Percentiles rank a stretch among this genome's conserved stretches.
Conservation (phyloP, 495 filamentous ascomycete species). For the Aspergillus haitiensis region DNA sequence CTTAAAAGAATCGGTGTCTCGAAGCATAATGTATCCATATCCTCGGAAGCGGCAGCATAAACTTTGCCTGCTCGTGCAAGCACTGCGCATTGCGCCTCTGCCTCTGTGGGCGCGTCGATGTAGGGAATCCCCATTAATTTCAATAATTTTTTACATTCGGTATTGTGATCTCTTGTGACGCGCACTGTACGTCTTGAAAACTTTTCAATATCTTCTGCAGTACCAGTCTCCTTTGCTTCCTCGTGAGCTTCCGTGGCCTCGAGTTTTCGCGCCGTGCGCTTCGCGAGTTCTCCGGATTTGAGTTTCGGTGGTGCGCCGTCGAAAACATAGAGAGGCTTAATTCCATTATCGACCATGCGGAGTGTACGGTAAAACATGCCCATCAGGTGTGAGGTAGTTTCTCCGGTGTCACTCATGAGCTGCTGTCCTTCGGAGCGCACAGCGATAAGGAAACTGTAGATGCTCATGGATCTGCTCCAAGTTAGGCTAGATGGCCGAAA, state of each 20-base stretch:
- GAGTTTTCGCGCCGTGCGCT: constrained; percentile 86
- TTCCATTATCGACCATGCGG: constrained; percentile 96
- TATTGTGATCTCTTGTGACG: constrained; percentile 95
- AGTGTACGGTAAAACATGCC: constrained; percentile 99
- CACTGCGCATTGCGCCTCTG: constrained; percentile 93
- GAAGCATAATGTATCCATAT: constrained; percentile 99
- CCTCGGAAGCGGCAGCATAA: constrained; percentile 93
- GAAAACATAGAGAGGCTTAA: constrained; percentile 97
- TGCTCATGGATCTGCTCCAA: constrained; percentile 82
- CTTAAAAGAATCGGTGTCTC: constrained; percentile 86
- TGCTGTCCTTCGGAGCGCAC: constrained; percentile 96
- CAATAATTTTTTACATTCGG: constrained; percentile 85
- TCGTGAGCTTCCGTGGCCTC: constrained; percentile 86
- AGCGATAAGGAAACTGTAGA: constrained; percentile 97
- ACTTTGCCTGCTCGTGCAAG: constrained; percentile 92
- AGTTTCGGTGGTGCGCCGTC: constrained; percentile 95
- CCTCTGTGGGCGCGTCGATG: constrained; percentile 93
- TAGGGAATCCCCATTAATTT: constrained; percentile 96
- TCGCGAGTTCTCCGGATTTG: constrained; percentile 93
- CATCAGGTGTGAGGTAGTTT: constrained; percentile 97
- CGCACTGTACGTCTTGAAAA: constrained; percentile 92
- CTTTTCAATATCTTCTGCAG: constrained; percentile 95
- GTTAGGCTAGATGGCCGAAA: constrained; percentile 19
- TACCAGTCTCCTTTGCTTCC: constrained; percentile 96
- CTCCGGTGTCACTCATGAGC: constrained; percentile 87